Conservation (phyloP, 2,329 filamentous ascomycete species). For the Aspergillus latus region DNA sequence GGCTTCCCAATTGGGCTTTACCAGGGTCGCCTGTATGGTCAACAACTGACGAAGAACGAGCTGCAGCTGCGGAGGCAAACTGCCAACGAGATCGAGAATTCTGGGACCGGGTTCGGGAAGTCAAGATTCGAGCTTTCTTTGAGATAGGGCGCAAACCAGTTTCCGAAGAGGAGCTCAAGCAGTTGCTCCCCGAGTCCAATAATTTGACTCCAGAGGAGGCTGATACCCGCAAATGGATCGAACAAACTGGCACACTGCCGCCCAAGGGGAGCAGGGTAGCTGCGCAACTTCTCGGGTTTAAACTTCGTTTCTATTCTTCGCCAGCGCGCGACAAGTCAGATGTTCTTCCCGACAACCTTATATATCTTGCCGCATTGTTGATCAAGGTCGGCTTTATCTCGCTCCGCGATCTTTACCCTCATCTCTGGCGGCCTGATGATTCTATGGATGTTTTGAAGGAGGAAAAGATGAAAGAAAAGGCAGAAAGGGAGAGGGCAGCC, state of each 20-base stretch:
- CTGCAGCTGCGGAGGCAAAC: conserved; percentile 56
- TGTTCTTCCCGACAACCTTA: conserved; percentile 82
- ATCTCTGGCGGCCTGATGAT: conserved; percentile 82
- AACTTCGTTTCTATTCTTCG: conserved; percentile 91
- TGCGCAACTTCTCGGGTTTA: conserved; percentile 94
- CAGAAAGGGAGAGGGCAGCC: conserved; percentile 71
- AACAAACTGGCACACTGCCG: conserved; percentile 75
- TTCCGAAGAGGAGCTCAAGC: conserved; percentile 57
- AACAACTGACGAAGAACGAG: conserved; percentile 68
- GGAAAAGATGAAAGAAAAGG: conserved; percentile 71
- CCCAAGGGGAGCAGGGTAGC: conserved; percentile 86
- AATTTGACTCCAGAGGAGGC: conserved; percentile 50
- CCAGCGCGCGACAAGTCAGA: conserved; percentile 72
- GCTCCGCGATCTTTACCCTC: conserved; percentile 83
- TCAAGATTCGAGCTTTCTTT: conserved; percentile 82
- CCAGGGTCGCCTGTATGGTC: conserved; percentile 66
- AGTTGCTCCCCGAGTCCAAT: conserved; percentile 45
- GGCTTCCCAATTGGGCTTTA: conserved; percentile 82
- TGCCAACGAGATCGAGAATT: conserved; percentile 70
- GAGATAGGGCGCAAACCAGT: conserved; percentile 75
- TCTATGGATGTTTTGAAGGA: conserved; percentile 74
- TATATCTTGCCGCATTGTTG: conserved; percentile 85
- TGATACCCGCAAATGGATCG: conserved; percentile 71
- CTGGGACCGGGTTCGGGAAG: conserved; percentile 74
- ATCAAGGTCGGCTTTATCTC: conserved; percentile 98